Conservation (phyloP, 2,329 filamentous ascomycete species). For the Knufia petricola region DNA sequence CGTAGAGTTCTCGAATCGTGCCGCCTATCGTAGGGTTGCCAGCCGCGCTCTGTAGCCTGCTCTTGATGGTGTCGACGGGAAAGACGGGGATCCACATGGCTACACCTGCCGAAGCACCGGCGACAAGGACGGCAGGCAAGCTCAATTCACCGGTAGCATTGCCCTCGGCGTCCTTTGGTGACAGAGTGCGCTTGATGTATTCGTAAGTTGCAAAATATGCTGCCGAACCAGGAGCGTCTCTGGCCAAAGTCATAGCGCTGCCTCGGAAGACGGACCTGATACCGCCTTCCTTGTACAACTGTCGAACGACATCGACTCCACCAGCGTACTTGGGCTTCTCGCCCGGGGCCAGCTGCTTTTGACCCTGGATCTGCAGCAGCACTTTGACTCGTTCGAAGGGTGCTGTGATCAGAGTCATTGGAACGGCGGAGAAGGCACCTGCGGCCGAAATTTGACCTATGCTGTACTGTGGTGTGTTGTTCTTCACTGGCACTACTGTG, state of each 20-base stretch:
- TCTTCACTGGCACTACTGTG: constrained; percentile 52
- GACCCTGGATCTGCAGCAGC: constrained; percentile 92
- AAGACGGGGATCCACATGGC: constrained; percentile 99
- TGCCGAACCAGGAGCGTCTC: constrained; percentile 85
- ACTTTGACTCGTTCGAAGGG: constrained; percentile 99
- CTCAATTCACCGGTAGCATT: constrained; percentile 68
- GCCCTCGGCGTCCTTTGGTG: constrained; percentile 68
- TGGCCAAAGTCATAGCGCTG: constrained; percentile 77
- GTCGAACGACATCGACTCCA: constrained; percentile 79
- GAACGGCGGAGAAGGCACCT: constrained; percentile 94
- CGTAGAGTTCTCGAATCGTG: constrained; percentile 75
- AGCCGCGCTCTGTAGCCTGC: constrained; percentile 79
- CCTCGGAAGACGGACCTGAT: constrained; percentile 88
- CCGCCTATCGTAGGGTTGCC: constrained; percentile 71
- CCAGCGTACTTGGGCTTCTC: constrained; percentile 89
- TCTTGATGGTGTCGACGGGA: constrained; percentile 95
- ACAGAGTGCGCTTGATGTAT: constrained; percentile 79
- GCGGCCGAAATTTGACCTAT: constrained; percentile 84
- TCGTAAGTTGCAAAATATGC: constrained; percentile 98
- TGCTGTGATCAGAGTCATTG: constrained; percentile 96
- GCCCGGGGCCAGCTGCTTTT: constrained; percentile 72
- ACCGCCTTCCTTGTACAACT: constrained; percentile 86
- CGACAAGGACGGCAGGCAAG: constrained; percentile 70
- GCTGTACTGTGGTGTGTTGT: constrained; percentile 56
- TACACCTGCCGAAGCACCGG: constrained; percentile 81